Percentiles rank a stretch among this genome's conserved stretches.
Conservation (phyloP, 148 eudicot species). For the Camellia sinensis region DNA sequence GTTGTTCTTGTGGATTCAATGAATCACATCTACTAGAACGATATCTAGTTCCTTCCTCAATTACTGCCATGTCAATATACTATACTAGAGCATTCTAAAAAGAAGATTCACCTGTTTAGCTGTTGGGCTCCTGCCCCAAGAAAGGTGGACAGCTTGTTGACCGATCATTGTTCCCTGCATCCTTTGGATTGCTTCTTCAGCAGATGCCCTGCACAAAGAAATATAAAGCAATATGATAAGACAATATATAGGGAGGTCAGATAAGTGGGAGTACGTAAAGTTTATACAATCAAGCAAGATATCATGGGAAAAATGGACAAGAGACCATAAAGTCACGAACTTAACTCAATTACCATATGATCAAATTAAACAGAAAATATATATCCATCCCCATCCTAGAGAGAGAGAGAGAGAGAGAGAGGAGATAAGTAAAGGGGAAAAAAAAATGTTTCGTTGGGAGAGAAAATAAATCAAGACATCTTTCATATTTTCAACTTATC, state of each 20-base stretch:
- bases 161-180: conserved; percentile 82
- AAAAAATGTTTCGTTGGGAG: not conserved
- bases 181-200: conserved; percentile 91
- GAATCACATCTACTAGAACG: no score
- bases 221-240: not conserved
- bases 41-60: no score
- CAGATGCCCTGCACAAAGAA: conserved; percentile 60
- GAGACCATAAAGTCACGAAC: not conserved
- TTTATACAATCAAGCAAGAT: not conserved
- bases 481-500: not conserved
- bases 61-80: no score
- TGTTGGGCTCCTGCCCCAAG: conserved; percentile 86
- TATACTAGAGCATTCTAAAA: not conserved
- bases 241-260: not conserved
- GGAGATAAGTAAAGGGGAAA: not conserved
- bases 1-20: no score
- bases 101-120: conserved; percentile 68
- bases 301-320: not conserved
- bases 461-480: not conserved
- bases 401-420: not conserved
- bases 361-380: not conserved
- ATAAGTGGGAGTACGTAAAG: not conserved
- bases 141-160: conserved; percentile 84
- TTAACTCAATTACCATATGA: not conserved
- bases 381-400: not conserved